Evolutionary conservation across 345 rosid species (phyloP).

Genomic region (Euphorbia peplus): DNA sequence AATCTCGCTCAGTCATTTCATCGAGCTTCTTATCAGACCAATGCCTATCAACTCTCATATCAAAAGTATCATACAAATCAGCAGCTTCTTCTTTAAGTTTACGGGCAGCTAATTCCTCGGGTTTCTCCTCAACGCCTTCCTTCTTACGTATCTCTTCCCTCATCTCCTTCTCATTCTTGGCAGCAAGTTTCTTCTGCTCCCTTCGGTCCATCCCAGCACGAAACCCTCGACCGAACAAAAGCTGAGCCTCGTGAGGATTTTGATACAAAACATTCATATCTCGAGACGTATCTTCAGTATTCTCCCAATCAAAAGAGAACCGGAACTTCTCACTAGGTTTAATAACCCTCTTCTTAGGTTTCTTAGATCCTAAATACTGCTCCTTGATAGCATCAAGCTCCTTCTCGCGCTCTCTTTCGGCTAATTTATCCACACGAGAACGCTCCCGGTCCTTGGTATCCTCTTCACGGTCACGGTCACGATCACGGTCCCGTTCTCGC

Average conservation of each 20-base stretch:
- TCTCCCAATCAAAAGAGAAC: slow-evolving; percentile 95
- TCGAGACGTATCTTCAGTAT: slow-evolving; percentile 85
- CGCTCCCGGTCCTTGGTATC: slow-evolving; percentile 59
- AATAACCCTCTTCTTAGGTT: slow-evolving; percentile 90
- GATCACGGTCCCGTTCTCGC: slow-evolving; percentile 49
- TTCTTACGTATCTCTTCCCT: slow-evolving; percentile 76
- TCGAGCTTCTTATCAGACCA: slow-evolving; percentile 90
- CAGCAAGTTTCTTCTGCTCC: slow-evolving; percentile 94
- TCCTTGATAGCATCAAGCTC: slow-evolving; percentile 82
- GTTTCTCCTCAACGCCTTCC: slow-evolving; percentile 79
- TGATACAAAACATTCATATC: slow-evolving; percentile 83
- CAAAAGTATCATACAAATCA: slow-evolving; percentile 80
- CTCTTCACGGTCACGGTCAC: slow-evolving; percentile 55
- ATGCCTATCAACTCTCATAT: slow-evolving; percentile 90
- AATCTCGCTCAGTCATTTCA: slow-evolving; percentile 92
- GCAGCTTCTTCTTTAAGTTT: slow-evolving; percentile 76
- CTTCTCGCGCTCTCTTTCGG: slow-evolving; percentile 75
- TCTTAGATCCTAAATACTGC: slow-evolving; percentile 87
- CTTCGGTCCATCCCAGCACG: slow-evolving; percentile 94
- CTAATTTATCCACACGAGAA: slow-evolving; percentile 63
- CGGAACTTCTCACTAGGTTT: slow-evolving; percentile 91
- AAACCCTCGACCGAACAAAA: slow-evolving; percentile 85
- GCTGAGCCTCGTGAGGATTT: slow-evolving; percentile 95
- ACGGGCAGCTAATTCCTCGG: slow-evolving; percentile 84
- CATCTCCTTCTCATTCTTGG: slow-evolving; percentile 87